phyloP scores from a whole-genome alignment of 2,329 filamentous ascomycete species.

The Proliferodiscus dingleyae region DNA sequence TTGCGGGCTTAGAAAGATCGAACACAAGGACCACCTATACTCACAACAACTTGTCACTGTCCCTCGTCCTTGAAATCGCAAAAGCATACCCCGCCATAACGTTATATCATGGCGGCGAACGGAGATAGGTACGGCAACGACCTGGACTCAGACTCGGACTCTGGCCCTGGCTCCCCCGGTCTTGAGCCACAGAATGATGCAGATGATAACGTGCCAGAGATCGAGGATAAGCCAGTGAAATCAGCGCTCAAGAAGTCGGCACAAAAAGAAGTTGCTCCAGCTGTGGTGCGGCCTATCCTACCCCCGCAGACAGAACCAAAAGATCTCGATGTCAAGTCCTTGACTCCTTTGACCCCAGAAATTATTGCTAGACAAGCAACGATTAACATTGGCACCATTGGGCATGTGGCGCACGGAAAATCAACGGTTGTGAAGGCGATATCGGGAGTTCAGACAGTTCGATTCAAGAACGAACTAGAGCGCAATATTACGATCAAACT shows the following conservation, averaged over 20 bases:
- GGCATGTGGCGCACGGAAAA: constrained; percentile 98
- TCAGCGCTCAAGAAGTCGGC: constrained; percentile 79
- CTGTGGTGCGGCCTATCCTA: constrained; percentile 57
- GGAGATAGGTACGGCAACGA: constrained; percentile 66
- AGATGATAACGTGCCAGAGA: constrained; percentile 52
- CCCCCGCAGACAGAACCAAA: constrained; percentile 92
- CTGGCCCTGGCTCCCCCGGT: constrained; percentile 53
- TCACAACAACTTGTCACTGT: background rate
- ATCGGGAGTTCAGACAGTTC: constrained; percentile 95
- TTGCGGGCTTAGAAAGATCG: no score
- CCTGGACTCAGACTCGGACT: constrained; percentile 63
- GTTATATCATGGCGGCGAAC: constrained; percentile 34
- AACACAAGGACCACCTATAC: no score
- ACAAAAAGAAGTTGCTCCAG: constrained; percentile 48
- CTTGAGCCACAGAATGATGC: constrained; percentile 44
- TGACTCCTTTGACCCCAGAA: constrained; percentile 86
- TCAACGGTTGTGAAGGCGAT: constrained; percentile 99
- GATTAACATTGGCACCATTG: constrained; percentile 98
- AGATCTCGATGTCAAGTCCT: constrained; percentile 73
- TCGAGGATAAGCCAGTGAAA: constrained; percentile 65
- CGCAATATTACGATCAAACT: constrained; percentile 99
- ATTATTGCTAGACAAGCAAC: constrained; percentile 98
- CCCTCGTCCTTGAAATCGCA: constrained; percentile 7
- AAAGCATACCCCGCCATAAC: constrained; percentile 9
- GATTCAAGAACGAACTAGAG: constrained; percentile 99